Base-by-base conservation (phyloP, 805 yeast species). In the Suhomyces kilbournensis region DNA sequence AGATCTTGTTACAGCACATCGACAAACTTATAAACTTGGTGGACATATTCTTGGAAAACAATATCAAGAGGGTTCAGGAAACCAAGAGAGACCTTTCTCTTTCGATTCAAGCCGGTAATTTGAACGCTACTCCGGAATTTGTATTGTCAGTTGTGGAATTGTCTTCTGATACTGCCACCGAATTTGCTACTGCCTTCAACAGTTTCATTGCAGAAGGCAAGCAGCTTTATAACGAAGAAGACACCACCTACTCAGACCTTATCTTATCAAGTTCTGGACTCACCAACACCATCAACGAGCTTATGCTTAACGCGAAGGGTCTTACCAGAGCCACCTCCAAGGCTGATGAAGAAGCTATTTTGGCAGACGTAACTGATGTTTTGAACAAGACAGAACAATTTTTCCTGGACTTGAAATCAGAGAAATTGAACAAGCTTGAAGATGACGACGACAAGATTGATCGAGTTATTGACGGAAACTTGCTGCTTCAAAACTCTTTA, bases 71-170 rank as follows among this genome's bases (percentile, higher is more conserved):
- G 48, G 78, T 90, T 49, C 96, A 90, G 68, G 90, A 87, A 57
- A 71, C 87, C 0, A 72, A 80, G 40, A 85, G 81, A 61, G 90
- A 85, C 60, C 73, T 89, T 55, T 85, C 83, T 51, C 85, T 92
- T 4, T 89, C 94, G 28, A 81, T 86, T 82, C 90, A 87, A 67
- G 89, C 90, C 3, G 94, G 94, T 51, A 88, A 88, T 64, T 82
- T 84, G 58, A 84, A 84, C 64, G 78, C 94, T 2, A 81, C 93
- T 0, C 88, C 93, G 2, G 84, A 81, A 57, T 85, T 81, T 60
- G 68, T 86, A 20, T 71, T 85, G 34, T 84, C 93, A 0, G 72
- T 88, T 40, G 74, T 85, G 56, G 97, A 91, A 63, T 80, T 84
- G 56, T 79, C 86, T 17, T 81, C 90, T 0, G 80, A 83, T 39